These are phyloP conservation scores for Colletotrichum sp. DNA, from an alignment of 2,329 filamentous ascomycete species.

Conservation along the genomic window DNA sequence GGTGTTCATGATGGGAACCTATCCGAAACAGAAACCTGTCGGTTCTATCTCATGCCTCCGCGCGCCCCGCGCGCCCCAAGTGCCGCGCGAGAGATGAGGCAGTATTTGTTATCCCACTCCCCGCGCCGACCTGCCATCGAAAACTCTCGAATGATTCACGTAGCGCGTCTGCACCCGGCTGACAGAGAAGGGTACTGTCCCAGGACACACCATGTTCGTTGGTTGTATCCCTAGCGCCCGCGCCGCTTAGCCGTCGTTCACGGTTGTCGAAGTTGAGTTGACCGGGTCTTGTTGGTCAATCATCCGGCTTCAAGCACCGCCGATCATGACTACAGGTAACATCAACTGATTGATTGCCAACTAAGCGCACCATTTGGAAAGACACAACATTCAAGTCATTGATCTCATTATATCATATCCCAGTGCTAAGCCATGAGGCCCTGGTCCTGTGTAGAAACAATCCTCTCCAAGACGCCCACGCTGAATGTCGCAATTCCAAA, in stretches of 20 bases:
- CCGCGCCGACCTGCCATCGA: neutral
- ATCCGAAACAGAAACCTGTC: neutral
- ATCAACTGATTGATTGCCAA: neutral
- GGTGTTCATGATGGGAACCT: neutral
- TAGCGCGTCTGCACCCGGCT: neutral
- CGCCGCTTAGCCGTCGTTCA: neutral
- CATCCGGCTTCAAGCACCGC: neutral
- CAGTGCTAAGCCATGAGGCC: neutral
- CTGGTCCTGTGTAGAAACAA: neutral
- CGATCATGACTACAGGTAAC: rapidly evolving
- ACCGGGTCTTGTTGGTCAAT: neutral
- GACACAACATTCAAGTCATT: neutral
- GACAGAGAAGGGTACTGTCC: neutral
- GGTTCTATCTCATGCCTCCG: neutral
- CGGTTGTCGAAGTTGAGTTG: neutral
- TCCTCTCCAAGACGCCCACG: neutral
- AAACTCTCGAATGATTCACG: neutral
- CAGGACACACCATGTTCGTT: neutral
- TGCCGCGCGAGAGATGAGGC: neutral
- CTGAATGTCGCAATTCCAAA: neutral
- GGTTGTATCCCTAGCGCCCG: neutral
- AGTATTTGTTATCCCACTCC: neutral
- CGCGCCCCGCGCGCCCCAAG: neutral
- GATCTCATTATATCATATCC: neutral
- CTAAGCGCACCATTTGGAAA: neutral